These are phyloP conservation scores for Carex parvula DNA, from an alignment of 176 grass and related monocot species.

Conservation along the genomic window DNA sequence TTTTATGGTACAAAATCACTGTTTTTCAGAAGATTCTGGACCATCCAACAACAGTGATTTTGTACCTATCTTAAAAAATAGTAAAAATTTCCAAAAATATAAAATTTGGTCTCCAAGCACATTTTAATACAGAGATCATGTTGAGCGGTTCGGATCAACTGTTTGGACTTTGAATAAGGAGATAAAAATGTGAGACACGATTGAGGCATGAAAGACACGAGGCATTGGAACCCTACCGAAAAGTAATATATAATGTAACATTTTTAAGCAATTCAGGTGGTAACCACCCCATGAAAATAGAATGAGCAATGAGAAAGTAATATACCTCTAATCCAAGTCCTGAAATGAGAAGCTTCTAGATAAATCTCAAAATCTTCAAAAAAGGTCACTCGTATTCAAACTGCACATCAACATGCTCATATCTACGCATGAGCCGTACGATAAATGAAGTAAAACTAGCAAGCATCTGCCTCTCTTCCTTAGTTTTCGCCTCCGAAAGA, in stretches of 20 bases:
- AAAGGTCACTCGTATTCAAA: constrained; percentile 86
- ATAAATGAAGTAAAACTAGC: constrained; percentile 86
- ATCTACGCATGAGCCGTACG: constrained; percentile 73
- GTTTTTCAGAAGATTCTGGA: no score
- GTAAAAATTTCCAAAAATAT: no score
- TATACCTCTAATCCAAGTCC: neutral
- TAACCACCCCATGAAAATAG: neutral
- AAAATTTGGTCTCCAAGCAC: no score
- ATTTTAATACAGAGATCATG: no score
- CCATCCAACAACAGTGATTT: no score
- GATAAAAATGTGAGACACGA: no score
- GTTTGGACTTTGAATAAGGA: no score
- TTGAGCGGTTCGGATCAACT: no score
- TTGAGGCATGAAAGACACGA: no score
- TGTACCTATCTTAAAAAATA: no score
- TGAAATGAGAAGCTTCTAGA: neutral
- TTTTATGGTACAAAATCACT: no score
- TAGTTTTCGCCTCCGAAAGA: constrained; percentile 85
- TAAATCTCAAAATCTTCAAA: neutral
- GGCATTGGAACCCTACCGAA: no score
- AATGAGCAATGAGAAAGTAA: neutral
- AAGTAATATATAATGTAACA: neutral
- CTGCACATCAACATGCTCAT: constrained; percentile 77
- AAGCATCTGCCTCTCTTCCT: constrained; percentile 72
- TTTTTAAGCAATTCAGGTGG: neutral